Conservation (phyloP, 1,284 basidiomycete species). For the Papiliotrema flavescens region DNA sequence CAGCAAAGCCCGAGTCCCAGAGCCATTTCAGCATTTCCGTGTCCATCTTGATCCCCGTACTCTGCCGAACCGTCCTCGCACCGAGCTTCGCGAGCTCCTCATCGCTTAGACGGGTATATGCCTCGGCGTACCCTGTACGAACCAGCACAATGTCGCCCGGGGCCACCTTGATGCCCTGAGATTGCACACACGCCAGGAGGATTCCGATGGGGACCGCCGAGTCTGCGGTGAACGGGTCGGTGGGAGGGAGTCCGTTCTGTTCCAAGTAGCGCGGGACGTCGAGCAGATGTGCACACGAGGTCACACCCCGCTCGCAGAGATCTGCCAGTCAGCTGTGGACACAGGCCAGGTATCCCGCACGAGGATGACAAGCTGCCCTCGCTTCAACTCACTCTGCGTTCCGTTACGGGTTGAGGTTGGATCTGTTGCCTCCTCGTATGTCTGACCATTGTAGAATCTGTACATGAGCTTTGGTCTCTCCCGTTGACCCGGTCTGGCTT, state of each 20-base stretch:
- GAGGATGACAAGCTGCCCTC: no score
- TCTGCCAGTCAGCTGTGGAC: slow-evolving; percentile 12
- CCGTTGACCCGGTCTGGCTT: neutral
- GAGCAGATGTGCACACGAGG: slow-evolving; percentile 43
- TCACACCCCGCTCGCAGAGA: slow-evolving; percentile 37
- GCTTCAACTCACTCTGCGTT: neutral
- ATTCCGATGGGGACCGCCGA: slow-evolving; percentile 25
- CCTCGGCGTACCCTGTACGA: slow-evolving; percentile 37
- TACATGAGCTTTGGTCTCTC: neutral
- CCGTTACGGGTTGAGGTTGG: neutral
- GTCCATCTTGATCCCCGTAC: neutral
- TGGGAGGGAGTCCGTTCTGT: slow-evolving; percentile 31
- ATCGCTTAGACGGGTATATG: slow-evolving; percentile 27
- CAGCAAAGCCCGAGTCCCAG: slow-evolving; percentile 48
- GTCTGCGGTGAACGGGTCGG: slow-evolving; percentile 23
- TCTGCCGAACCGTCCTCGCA: slow-evolving; percentile 3
- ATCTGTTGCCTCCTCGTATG: neutral
- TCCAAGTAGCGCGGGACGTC: slow-evolving; percentile 36
- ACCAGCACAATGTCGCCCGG: slow-evolving; percentile 36
- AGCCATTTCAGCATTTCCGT: slow-evolving; percentile 32
- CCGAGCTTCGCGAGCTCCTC: slow-evolving; percentile 15
- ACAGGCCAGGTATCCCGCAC: no score
- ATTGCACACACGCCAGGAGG: slow-evolving; percentile 9
- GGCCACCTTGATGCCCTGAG: slow-evolving; percentile 30
- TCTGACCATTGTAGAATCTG: neutral